phyloP scores from a whole-genome alignment of 176 grass and related monocot species.

The Eleusine coracana region DNA sequence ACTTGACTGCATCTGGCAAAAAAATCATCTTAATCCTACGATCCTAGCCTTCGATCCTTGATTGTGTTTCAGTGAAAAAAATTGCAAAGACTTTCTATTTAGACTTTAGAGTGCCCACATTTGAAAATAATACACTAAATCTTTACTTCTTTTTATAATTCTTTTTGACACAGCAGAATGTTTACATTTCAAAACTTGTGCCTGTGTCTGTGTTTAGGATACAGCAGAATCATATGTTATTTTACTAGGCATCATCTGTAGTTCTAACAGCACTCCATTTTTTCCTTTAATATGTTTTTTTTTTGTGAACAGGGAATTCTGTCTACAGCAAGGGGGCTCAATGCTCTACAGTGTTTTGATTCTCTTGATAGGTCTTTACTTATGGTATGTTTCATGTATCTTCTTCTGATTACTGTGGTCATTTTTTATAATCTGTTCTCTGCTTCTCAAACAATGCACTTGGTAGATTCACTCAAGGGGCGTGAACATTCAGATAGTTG shows the following conservation, averaged over 20 bases:
- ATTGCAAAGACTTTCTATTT: background rate
- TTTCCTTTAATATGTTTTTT: slow-evolving; percentile 22
- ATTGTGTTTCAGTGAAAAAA: background rate
- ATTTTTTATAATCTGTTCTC: slow-evolving; percentile 21
- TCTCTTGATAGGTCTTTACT: slow-evolving; percentile 76
- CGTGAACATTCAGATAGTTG: slow-evolving; percentile 65
- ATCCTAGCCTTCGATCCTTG: background rate
- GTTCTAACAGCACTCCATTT: background rate
- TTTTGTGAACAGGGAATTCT: slow-evolving; percentile 72
- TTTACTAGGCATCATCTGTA: slow-evolving; percentile 23
- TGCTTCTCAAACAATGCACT: slow-evolving; percentile 15
- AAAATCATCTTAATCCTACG: background rate
- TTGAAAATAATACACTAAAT: background rate
- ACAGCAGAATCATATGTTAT: background rate
- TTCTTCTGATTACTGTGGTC: background rate
- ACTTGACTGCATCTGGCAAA: background rate
- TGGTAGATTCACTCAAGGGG: slow-evolving; percentile 87
- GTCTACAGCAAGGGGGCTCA: slow-evolving; percentile 75
- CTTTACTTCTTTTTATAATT: background rate
- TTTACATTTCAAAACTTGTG: slow-evolving; percentile 1
- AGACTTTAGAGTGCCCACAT: background rate
- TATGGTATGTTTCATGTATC: slow-evolving; percentile 39
- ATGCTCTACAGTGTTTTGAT: slow-evolving; percentile 66
- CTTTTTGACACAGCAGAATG: background rate
- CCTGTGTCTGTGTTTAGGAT: slow-evolving; percentile 2